These are phyloP conservation scores for Lichenothelia convexa DNA, from an alignment of 495 filamentous ascomycete species.

Conservation along the genomic window DNA sequence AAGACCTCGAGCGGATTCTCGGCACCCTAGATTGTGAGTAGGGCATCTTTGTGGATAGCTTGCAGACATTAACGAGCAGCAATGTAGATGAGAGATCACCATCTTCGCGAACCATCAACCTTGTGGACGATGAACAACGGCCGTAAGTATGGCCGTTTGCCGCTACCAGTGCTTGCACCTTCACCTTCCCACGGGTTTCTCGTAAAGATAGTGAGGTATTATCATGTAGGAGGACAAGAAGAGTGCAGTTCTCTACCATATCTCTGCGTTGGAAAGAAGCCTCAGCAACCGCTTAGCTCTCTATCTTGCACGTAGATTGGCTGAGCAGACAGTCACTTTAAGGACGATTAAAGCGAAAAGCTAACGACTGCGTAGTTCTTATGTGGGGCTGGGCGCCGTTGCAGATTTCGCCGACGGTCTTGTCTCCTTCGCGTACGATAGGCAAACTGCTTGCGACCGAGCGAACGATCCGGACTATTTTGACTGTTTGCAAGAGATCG, in stretches of 20 bases:
- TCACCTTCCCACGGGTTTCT: slow-evolving; percentile 3
- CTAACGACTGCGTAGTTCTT: slow-evolving; percentile 20
- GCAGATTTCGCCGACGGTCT: slow-evolving; percentile 34
- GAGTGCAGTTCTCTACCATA: too few species aligned
- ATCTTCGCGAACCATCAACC: slow-evolving; percentile 11
- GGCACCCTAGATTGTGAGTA: slow-evolving; percentile 28
- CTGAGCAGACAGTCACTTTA: neutral
- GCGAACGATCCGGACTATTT: slow-evolving; percentile 28
- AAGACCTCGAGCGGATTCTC: slow-evolving; percentile 26
- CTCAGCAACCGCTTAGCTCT: neutral
- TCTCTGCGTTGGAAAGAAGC: too few species aligned
- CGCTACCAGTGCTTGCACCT: neutral
- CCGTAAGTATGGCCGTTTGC: slow-evolving; percentile 15
- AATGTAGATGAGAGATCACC: slow-evolving; percentile 14
- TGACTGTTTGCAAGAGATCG: slow-evolving; percentile 28
- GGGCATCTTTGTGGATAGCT: neutral
- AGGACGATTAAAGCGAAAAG: slow-evolving; percentile 1
- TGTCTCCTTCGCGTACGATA: slow-evolving; percentile 27
- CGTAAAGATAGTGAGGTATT: too few species aligned
- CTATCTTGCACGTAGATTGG: neutral
- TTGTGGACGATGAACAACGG: slow-evolving; percentile 13
- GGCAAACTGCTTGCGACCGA: slow-evolving; percentile 23
- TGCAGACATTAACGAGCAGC: neutral
- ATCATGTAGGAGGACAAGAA: too few species aligned
- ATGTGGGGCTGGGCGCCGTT: slow-evolving; percentile 27